Base-by-base conservation (phyloP, 1,284 basidiomycete genomes). In the Cutaneotrichosporon mucoides region DNA sequence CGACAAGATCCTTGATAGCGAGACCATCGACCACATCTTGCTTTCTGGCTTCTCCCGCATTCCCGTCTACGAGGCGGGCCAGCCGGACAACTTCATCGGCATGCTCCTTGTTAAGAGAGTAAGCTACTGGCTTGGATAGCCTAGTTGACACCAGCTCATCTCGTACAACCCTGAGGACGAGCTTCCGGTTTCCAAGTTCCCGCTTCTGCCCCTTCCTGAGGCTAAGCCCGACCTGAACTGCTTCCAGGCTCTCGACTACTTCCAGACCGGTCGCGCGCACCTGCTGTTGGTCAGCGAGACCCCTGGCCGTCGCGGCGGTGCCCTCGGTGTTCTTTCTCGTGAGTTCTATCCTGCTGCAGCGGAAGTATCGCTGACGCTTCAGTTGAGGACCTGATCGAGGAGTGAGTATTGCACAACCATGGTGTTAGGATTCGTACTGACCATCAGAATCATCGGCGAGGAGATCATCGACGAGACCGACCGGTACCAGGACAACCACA, bases 231-330 rank as follows among this genome's bases (percentile, higher is more conserved):
- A 86, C 16, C 92, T 76, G 90, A 93, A 78, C 89, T 92, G 90
- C 89, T 75, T 78, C 64, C 78, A 82, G 71, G 79, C 79, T 7
- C 69, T 76, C 49, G 78, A 80, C 68, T 81, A 75, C 69, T 93
- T 91, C 83, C 95, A 98, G 82, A 95, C 92, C 3, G 95, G 95
- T 6, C 86, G 93, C 53, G 91, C 92, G 0, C 95, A 99, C 78
- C 82, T 98, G 65, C 82, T 99, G 33, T 81, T 99, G 33, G 85
- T 99, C 41, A 92, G 89, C 66, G 82, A 82, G 10, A 89, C 88
- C 0, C 93, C 93, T 0, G 93, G 93, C 0, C 77, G 83, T 47
- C 81, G 86, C 4, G 87, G 88, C 13, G 92, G 92, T 46, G 92
- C 86, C 2, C 82, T 92, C 36, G 91, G 91, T 38, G 86, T 92